phyloP scores from a whole-genome alignment of 495 filamentous ascomycete genomes.

The Viridothelium virens region DNA sequence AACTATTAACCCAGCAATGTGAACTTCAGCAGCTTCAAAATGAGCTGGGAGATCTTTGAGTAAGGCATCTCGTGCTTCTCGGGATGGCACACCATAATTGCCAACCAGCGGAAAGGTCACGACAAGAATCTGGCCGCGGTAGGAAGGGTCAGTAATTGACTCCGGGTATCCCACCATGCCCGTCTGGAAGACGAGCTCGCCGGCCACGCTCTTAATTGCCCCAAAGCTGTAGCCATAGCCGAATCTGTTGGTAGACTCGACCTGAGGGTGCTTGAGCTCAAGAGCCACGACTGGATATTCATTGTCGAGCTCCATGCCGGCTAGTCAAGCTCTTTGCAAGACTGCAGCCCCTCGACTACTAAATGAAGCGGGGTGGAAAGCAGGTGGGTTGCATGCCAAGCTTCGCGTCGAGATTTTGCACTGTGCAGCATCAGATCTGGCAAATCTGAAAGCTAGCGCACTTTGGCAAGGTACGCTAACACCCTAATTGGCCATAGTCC shows the following conservation, averaged over 20 bases:
- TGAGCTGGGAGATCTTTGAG: conserved; percentile 77
- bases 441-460: background rate
- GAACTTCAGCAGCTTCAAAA: conserved; percentile 86
- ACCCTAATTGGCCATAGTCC: background rate
- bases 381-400: background rate
- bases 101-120: conserved; percentile 85
- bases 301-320: background rate
- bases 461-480: background rate
- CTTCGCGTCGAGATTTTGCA: background rate
- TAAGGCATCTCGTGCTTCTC: conserved; percentile 71
- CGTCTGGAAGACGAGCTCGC: conserved; percentile 98
- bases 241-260: conserved; percentile 43
- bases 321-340: background rate
- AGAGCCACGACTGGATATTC: conserved; percentile 62
- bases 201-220: conserved; percentile 80
- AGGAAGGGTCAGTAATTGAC: conserved; percentile 86
- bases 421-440: background rate
- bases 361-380: background rate
- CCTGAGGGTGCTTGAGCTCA: conserved; percentile 69
- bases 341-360: background rate
- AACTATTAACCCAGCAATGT: conserved; percentile 82
- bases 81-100: conserved; percentile 87
- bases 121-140: conserved; percentile 85
- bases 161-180: conserved; percentile 99
- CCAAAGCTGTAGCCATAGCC: conserved; percentile 95